Evolutionary conservation across 139 green algal species (phyloP).

Genomic region (Tetradesmus lagerheimii): DNA sequence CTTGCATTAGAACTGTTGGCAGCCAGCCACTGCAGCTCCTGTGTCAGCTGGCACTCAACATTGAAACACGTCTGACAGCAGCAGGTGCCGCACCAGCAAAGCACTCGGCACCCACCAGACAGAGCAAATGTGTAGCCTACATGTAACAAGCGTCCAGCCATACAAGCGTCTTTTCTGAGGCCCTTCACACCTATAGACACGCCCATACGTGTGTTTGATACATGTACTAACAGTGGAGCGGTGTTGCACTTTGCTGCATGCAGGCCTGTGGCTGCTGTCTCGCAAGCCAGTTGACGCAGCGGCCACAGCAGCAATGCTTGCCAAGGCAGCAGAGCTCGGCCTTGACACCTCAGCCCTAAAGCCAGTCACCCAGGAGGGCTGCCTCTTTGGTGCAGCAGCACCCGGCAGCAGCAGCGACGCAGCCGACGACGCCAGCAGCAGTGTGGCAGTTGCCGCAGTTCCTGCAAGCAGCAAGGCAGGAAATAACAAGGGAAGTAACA

Average conservation of each 20-base stretch:
- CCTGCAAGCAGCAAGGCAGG: neutral
- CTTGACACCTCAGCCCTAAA: slow-evolving; percentile 12
- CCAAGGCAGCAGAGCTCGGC: neutral
- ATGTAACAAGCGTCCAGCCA: no score
- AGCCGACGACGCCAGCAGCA: neutral
- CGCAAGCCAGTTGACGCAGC: slow-evolving; percentile 48
- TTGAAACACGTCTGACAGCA: no score
- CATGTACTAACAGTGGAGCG: no score
- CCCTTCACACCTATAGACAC: no score
- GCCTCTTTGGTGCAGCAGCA: neutral
- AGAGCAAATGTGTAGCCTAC: no score
- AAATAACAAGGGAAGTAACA: neutral
- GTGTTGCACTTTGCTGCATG: neutral
- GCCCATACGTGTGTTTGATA: no score
- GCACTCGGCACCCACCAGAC: neutral
- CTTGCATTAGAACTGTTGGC: no score
- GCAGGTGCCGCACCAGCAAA: slow-evolving; percentile 21
- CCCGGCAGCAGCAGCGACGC: neutral
- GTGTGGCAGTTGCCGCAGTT: neutral
- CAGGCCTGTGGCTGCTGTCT: slow-evolving; percentile 52
- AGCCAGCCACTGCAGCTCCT: no score
- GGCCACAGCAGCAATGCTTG: slow-evolving; percentile 25
- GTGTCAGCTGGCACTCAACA: no score
- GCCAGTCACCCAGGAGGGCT: slow-evolving; percentile 17
- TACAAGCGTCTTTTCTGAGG: no score